Base-by-base conservation (phyloP, 495 filamentous ascomycete genomes). In the Aspergillus homomorphus region DNA sequence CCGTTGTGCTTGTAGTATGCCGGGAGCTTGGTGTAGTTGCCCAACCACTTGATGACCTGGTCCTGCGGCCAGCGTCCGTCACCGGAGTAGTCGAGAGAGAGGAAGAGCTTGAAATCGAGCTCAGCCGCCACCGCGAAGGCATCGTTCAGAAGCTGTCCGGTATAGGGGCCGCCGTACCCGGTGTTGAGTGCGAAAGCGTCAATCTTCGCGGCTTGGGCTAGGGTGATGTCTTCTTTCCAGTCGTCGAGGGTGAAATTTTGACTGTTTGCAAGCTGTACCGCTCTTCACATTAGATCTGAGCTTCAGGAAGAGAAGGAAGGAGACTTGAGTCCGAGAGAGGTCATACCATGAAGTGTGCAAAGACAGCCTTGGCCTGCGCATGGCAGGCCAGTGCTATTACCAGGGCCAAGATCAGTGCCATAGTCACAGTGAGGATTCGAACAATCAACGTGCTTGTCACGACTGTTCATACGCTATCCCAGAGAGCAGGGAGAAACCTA, bases 111-210 rank as follows among this genome's bases (percentile, higher is more conserved):
- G 69, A 92, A 90, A 23, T 71, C 66, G 14, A 77, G 65, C 7
- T 67, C 51, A 14, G 79, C 75, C n/a, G 87, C 87, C 1, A 77
- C 81, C 6, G 71, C 51, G 62, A 85, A 89, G 0, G 83, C 86
- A 7, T 80, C 57, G 7, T 67, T 55, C 4, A 87, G 65, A 54
- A 83, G 75, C 4, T 54, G 56, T 3, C 71, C 67, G 9, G 75
- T 82, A 64, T 73, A 77, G 0, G 62, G 56, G 41, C 84, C 78
- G 0, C 64, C 70, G 4, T 78, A 76, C 0, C 80, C 89, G 42
- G 89, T 80, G 61, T 92, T 91, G 12, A 91, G 67, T 0, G 85
- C 88, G 64, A 92, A 92, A 0, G 84, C 89, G 66, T 92, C 88
- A 52, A 92, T 88, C 33, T 81, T 77, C 0, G 82, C 78, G 15